Evolutionary conservation across 768 basidiomycete species (phyloP).

Genomic region (Termitomyces sp.): DNA sequence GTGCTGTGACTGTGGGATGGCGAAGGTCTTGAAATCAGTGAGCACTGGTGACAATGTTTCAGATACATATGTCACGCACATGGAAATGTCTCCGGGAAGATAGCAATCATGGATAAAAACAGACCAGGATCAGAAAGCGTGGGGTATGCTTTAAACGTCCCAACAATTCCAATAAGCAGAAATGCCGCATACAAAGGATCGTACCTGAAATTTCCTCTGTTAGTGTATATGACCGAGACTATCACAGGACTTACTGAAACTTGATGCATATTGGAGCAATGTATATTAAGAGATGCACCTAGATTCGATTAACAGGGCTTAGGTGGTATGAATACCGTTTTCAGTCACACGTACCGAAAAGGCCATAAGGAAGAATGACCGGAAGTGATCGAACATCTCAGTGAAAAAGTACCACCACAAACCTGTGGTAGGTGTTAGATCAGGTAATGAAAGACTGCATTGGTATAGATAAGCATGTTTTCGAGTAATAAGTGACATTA

Average conservation of each 20-base stretch:
- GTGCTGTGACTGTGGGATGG: slow-evolving; percentile 76
- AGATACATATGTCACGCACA: slow-evolving; percentile 46
- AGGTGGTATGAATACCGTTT: neutral
- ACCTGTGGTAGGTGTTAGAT: slow-evolving; percentile 90
- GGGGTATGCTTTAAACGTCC: slow-evolving; percentile 89
- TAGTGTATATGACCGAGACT: neutral
- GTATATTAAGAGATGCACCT: slow-evolving; percentile 84
- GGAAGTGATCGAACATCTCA: slow-evolving; percentile 98
- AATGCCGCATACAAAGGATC: slow-evolving; percentile 81
- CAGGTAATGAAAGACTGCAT: slow-evolving; percentile 72
- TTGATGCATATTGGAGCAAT: slow-evolving; percentile 82
- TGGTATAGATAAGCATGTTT: slow-evolving; percentile 1
- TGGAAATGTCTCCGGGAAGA: slow-evolving; percentile 82
- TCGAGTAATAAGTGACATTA: neutral
- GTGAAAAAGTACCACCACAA: slow-evolving; percentile 99
- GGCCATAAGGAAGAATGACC: slow-evolving; percentile 91
- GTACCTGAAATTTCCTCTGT: slow-evolving; percentile 41
- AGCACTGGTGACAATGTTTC: neutral
- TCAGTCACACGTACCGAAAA: slow-evolving; percentile 62
- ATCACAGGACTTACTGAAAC: slow-evolving; percentile 55
- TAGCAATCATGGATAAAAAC: slow-evolving; percentile 71
- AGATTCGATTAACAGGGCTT: neutral
- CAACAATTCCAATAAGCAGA: slow-evolving; percentile 70
- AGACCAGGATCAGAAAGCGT: slow-evolving; percentile 86
- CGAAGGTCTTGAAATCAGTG: slow-evolving; percentile 58